Percentiles rank a stretch among this genome's conserved stretches.
Conservation (phyloP, 2,329 filamentous ascomycete species). For the Xylaria sp. region DNA sequence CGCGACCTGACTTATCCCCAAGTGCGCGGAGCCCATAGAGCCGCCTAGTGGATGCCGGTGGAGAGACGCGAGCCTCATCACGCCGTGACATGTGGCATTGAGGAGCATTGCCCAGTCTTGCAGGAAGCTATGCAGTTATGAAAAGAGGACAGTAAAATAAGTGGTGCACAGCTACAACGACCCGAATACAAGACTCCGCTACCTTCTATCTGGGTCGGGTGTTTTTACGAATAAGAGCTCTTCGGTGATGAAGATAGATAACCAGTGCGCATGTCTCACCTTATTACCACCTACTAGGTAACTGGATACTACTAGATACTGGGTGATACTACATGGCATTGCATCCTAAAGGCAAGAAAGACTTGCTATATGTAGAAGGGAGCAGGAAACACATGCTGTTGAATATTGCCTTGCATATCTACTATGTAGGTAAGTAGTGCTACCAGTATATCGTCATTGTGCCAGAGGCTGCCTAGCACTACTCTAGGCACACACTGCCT, state of each 20-base stretch:
- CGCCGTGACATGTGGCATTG: constrained; percentile 32
- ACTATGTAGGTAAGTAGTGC: not conserved
- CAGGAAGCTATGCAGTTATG: constrained; percentile 9
- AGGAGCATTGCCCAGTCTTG: constrained; percentile 19
- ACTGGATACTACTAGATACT: not conserved
- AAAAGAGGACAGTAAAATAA: constrained; percentile 14
- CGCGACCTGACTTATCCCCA: constrained; percentile 29
- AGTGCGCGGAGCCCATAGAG: constrained; percentile 23
- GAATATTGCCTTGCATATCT: constrained; percentile 2
- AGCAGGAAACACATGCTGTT: not conserved
- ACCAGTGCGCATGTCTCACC: constrained; percentile 3
- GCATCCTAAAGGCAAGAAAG: not conserved
- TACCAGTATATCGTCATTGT: not conserved
- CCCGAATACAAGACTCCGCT: not conserved
- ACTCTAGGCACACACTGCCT: not conserved
- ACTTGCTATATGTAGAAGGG: not conserved
- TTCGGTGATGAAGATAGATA: not conserved
- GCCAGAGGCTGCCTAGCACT: not conserved
- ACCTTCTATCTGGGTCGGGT: not conserved
- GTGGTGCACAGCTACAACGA: constrained; percentile 7
- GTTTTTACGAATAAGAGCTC: not conserved
- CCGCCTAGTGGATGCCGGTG: constrained; percentile 31
- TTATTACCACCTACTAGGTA: not conserved
- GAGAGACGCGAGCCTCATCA: constrained; percentile 37
- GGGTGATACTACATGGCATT: constrained; percentile 12